phyloP scores from a whole-genome alignment of 306 rosid species.

The Medicago truncatula region MtrunA17r5.0-ANR NC_053042.1:8817001-8817500 shows the following conservation, averaged over 20 bases:
- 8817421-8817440: slow-evolving; percentile 38
- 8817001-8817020: slow-evolving; percentile 23
- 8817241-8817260: slow-evolving; percentile 7
- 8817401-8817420: not conserved
- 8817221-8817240: not conserved
- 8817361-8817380: slow-evolving; percentile 25
- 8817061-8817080: slow-evolving; percentile 4
- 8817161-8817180: slow-evolving; percentile 27
- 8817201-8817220: not conserved
- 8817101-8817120: slow-evolving; percentile 1
- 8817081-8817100: slow-evolving; percentile 23
- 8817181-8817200: slow-evolving; percentile 26
- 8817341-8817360: slow-evolving; percentile 27
- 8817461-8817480: slow-evolving; percentile 16
- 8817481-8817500: not conserved
- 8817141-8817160: slow-evolving; percentile 25
- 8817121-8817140: slow-evolving; percentile 2
- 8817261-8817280: slow-evolving; percentile 1
- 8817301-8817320: slow-evolving; percentile 38
- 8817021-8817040: not conserved
- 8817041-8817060: slow-evolving; percentile 12
- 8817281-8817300: slow-evolving; percentile 18
- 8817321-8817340: slow-evolving; percentile 33
- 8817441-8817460: slow-evolving; percentile 47
- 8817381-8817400: slow-evolving; percentile 20